Conservation (phyloP, 208 protist genomes). For the Crithidia expoeki region DNA sequence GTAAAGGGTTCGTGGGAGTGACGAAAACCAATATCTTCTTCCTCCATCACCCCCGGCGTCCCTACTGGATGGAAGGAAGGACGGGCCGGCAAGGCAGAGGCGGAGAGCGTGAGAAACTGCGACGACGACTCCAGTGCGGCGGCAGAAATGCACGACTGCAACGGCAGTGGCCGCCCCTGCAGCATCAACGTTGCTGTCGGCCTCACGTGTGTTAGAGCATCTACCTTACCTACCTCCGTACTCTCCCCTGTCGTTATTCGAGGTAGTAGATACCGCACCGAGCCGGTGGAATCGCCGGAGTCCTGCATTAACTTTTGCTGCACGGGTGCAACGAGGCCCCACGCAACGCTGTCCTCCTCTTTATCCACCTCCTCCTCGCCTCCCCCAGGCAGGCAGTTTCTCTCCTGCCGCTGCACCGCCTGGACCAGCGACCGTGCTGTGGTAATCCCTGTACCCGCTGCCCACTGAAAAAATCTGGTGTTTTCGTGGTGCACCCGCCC, state of each 20-base stretch:
- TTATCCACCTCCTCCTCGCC: not conserved
- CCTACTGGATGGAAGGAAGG: not conserved
- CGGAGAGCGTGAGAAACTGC: conserved; percentile 18
- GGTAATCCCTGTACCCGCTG: no score
- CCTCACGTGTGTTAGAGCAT: not conserved
- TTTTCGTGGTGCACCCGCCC: conserved; percentile 10
- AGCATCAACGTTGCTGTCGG: conserved; percentile 3
- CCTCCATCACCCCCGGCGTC: not conserved
- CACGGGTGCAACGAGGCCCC: not conserved
- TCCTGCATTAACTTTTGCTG: conserved; percentile 1
- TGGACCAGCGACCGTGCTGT: no score
- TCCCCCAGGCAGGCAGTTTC: not conserved
- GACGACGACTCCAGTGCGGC: conserved; percentile 23
- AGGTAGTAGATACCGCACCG: not conserved
- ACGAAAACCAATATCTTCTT: not conserved
- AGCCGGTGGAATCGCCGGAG: not conserved
- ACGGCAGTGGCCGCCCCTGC: not conserved
- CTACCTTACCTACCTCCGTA: not conserved
- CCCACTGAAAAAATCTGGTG: no score
- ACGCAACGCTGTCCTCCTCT: not conserved
- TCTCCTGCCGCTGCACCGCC: not conserved
- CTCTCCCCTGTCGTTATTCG: not conserved
- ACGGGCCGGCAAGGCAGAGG: conserved; percentile 2
- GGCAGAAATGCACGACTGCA: conserved; percentile 8
- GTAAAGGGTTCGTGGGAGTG: conserved; percentile 24